Evolutionary conservation across 805 yeast genomes (phyloP), one percentile per base, ranked within the genome.

Genomic region (Myxozyma mucilagina): DNA sequence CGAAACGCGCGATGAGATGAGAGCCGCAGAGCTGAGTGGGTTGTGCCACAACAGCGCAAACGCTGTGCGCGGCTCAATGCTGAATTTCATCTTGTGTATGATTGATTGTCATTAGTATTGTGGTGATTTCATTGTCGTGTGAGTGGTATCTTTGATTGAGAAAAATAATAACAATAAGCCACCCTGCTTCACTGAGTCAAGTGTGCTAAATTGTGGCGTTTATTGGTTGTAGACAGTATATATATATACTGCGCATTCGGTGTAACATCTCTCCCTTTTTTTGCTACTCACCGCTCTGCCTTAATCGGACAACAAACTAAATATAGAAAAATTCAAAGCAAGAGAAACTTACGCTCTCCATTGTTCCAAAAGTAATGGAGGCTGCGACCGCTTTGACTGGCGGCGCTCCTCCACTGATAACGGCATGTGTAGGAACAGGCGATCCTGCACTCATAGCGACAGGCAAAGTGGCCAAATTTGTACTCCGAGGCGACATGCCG

Each of bases 401-500:
- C 11, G 64, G 64, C 35, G 53, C 57, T 9, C 64, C 63, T 44
- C 65, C 62, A 39, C 61, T 56, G 39, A 59, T 35, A 2, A 54
- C 57, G n/a, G 63, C 60, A 47, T 55, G 62, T 7, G 45, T 31
- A 20, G 60, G 59, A 10, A 53, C 63, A 14, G 63, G 65, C 36
- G 64, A 60, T 29, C 58, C 60, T n/a, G 58, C 16, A 13, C 24
- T 41, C 34, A 60, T n/a, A n/a, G n/a, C n/a, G n/a, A n/a, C n/a
- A n/a, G n/a, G n/a, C n/a, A n/a, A n/a, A n/a, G n/a, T n/a, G n/a
- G n/a, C n/a, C n/a, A 53, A 24, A 24, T 18, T 36, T 51, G 55
- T 24, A 9, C 14, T 18, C 53, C 20, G 20, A 7, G 54, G 49
- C 44, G 54, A 48, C 29, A 32, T 38, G 4, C 36, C 36, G 36